Evolutionary conservation across 352 stramenopile genomes (phyloP), one percentile per base, ranked within the genome.

Genomic region (Elongisporangium prolatum): DNA sequence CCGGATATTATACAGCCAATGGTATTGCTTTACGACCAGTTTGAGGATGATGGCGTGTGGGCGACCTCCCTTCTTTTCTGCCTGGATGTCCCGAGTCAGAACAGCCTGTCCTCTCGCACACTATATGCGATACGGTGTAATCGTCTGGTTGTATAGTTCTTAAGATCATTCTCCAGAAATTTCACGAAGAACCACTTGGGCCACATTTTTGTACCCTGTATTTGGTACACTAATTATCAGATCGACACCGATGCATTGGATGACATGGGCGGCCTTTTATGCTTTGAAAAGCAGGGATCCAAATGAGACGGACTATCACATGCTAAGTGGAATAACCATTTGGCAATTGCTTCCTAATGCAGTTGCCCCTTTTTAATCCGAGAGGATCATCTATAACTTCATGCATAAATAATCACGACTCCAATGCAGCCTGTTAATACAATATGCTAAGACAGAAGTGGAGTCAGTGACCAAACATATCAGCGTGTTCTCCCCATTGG

Each of bases 1-100:
- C 17, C 4, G 34, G 8, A 44, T 9, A 44, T 9, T 44, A 17
- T 44, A 17, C 17, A 44, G 1, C 34, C 11, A 70, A 70, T 70
- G 18, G 38, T 0, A 25, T 2, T 16, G 9, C n/a, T 55, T 40
- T 17, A 54, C 55, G 40, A 68, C 56, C 21, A 65, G 21, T 3
- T 56, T 11, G 34, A 44, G 34, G 34, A 44, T 17, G 34, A 44
- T 17, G 11, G 34, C 2, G 34, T 44, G 34, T 17, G 34, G 34
- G 34, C 34, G 34, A 44, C 34, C 34, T 44, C 34, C 34, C 34
- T 44, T 17, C 34, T 44, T 16, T 17, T 44, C 34, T 13, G 34
- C 34, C 34, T 44, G 34, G 34, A 44, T 44, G 34, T 44, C 34
- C n/a, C 17, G 34, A 44, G 34, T 44, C 34, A 44, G 34, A 44